Conservation (phyloP, 495 filamentous ascomycete genomes). For the Geopyxis carbonaria region DNA sequence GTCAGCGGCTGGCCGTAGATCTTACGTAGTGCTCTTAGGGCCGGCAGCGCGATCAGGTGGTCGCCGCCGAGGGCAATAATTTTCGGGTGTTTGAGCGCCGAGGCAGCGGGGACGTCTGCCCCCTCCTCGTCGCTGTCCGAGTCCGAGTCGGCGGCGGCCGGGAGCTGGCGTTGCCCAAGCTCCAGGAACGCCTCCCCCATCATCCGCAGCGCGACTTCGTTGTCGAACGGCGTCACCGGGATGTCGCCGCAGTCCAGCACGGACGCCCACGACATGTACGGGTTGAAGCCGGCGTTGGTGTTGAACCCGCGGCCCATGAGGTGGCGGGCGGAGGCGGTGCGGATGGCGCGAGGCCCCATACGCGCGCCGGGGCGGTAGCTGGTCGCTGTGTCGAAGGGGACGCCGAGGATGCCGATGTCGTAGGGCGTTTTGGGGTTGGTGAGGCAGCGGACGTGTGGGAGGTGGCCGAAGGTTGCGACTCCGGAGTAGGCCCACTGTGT, state of each 20-base stretch:
- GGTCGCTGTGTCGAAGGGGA: slow-evolving; percentile 70
- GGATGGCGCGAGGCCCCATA: slow-evolving; percentile 68
- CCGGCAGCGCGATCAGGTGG: slow-evolving; percentile 61
- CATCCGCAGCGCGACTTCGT: slow-evolving; percentile 53
- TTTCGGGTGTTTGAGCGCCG: slow-evolving; percentile 36
- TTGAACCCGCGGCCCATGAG: slow-evolving; percentile 61
- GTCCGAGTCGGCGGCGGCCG: slow-evolving; percentile 20
- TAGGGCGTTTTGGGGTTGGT: slow-evolving; percentile 46
- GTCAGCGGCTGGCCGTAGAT: slow-evolving; percentile 51
- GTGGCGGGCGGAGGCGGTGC: slow-evolving; percentile 58
- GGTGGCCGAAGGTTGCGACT: slow-evolving; percentile 64
- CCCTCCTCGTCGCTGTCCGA: slow-evolving; percentile 27
- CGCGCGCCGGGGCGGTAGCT: slow-evolving; percentile 68
- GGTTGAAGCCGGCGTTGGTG: slow-evolving; percentile 58
- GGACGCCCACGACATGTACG: slow-evolving; percentile 53
- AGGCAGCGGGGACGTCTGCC: slow-evolving; percentile 27
- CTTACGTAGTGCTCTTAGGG: slow-evolving; percentile 51
- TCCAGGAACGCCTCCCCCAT: slow-evolving; percentile 62
- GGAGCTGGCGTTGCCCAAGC: slow-evolving; percentile 38
- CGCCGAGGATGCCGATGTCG: slow-evolving; percentile 69
- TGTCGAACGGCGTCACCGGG: slow-evolving; percentile 64
- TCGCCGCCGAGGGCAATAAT: slow-evolving; percentile 69
- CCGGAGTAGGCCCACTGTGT: slow-evolving; percentile 57
- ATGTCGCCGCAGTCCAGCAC: slow-evolving; percentile 73
- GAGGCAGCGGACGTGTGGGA: slow-evolving; percentile 56